A percentile compares a stretch with the other conserved stretches of the same genome.
phyloP scores from a whole-genome alignment of 2,329 filamentous ascomycete species.

The Trichoderma breve region DNA sequence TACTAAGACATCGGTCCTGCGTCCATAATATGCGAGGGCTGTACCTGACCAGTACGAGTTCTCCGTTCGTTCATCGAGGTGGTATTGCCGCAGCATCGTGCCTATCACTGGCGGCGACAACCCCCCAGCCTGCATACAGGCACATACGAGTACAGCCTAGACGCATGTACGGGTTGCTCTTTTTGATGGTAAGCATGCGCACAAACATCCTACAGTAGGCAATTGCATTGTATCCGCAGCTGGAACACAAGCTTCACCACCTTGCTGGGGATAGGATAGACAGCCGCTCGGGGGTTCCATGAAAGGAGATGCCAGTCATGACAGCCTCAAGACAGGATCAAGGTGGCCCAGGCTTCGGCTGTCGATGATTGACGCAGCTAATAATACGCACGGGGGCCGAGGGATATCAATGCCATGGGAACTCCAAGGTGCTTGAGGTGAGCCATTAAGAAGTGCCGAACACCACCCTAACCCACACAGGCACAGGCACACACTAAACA shows the following conservation, averaged over 20 bases:
- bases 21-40: not conserved
- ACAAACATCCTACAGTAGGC: not conserved
- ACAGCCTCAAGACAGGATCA: not conserved
- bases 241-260: not conserved
- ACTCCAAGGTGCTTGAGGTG: not conserved
- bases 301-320: slow-evolving; percentile 15
- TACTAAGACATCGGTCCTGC: not conserved
- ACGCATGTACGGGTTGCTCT: not conserved
- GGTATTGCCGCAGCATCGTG: not conserved
- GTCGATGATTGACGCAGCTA: slow-evolving; percentile 11
- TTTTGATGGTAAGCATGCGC: not conserved
- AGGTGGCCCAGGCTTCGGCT: slow-evolving; percentile 8
- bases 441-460: slow-evolving; percentile 11
- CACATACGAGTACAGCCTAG: not conserved
- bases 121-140: not conserved
- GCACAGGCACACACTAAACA: not conserved
- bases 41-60: not conserved
- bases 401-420: not conserved
- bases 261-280: not conserved
- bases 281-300: slow-evolving; percentile 7
- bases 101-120: not conserved
- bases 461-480: not conserved
- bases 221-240: not conserved
- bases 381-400: not conserved
- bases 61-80: not conserved